phyloP scores from a whole-genome alignment of 495 filamentous ascomycete species.

The Immersiella caudata region DNA sequence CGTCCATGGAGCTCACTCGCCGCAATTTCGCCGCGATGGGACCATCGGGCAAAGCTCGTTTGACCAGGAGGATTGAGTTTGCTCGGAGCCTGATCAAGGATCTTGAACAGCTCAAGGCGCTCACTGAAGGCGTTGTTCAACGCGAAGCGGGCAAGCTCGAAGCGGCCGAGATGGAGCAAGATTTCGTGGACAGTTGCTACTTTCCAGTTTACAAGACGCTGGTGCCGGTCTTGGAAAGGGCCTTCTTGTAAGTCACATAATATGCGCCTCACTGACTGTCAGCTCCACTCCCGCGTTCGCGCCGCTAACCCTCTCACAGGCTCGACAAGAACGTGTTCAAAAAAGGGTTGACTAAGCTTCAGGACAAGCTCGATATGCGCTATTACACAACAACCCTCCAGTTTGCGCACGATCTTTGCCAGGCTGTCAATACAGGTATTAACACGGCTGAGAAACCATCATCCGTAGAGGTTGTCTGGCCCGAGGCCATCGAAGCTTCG shows the following conservation, averaged over 20 bases:
- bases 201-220: constrained; percentile 83
- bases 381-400: constrained; percentile 73
- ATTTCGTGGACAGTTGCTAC: constrained; percentile 82
- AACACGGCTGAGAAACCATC: constrained; percentile 44
- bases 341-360: constrained; percentile 63
- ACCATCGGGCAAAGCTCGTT: constrained; percentile 72
- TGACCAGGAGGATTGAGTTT: constrained; percentile 86
- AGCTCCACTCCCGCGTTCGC: background rate
- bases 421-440: constrained; percentile 69
- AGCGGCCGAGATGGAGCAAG: constrained; percentile 71
- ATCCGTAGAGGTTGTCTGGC: constrained; percentile 28
- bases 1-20: constrained; percentile 92
- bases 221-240: constrained; percentile 78
- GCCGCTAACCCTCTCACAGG: constrained; percentile 45
- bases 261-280: background rate
- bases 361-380: constrained; percentile 66
- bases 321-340: constrained; percentile 77
- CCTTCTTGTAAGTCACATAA: constrained; percentile 57
- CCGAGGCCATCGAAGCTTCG: constrained; percentile 31
- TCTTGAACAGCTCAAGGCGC: constrained; percentile 67
- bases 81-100: constrained; percentile 73
- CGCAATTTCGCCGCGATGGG: constrained; percentile 93
- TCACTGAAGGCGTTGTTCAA: constrained; percentile 70
- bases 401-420: constrained; percentile 72
- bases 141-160: constrained; percentile 75